A percentile compares a stretch with the other conserved stretches of the same genome.
Conservation (phyloP, 83 land plant genomes). For the Picea abies region DNA sequence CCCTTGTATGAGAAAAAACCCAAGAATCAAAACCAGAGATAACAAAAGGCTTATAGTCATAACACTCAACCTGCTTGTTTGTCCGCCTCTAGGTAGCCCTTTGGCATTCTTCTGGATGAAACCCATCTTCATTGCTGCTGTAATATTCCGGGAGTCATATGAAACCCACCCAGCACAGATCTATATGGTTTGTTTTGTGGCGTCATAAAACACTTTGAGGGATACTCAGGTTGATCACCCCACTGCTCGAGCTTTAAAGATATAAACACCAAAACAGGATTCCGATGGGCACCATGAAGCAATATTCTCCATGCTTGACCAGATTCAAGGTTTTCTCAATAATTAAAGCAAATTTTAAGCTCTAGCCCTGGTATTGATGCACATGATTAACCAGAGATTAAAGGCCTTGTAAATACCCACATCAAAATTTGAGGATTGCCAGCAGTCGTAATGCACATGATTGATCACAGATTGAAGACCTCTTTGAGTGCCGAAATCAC, state of each 20-base stretch:
- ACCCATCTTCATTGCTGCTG: slow-evolving; percentile 1
- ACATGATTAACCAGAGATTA: neutral
- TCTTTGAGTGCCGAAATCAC: neutral
- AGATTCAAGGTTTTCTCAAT: neutral
- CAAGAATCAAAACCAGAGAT: slow-evolving; percentile 5
- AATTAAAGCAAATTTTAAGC: neutral
- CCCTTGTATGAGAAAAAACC: neutral
- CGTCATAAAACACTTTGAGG: neutral
- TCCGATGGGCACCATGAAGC: too few species aligned
- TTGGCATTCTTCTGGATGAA: neutral
- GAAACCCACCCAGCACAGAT: neutral
- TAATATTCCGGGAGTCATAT: neutral
- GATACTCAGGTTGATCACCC: neutral
- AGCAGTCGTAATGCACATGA: neutral
- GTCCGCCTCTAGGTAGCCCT: slow-evolving; percentile 2
- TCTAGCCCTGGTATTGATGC: neutral
- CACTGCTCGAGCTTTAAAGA: neutral
- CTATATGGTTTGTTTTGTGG: neutral
- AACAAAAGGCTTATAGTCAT: neutral
- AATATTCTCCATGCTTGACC: neutral
- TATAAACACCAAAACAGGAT: too few species aligned
- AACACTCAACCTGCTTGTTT: neutral
- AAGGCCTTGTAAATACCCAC: neutral
- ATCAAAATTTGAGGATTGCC: neutral
- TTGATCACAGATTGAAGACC: neutral